These are phyloP conservation scores for Alnus glutinosa DNA, from an alignment of 306 rosid species.

Conservation along the genomic window DNA sequence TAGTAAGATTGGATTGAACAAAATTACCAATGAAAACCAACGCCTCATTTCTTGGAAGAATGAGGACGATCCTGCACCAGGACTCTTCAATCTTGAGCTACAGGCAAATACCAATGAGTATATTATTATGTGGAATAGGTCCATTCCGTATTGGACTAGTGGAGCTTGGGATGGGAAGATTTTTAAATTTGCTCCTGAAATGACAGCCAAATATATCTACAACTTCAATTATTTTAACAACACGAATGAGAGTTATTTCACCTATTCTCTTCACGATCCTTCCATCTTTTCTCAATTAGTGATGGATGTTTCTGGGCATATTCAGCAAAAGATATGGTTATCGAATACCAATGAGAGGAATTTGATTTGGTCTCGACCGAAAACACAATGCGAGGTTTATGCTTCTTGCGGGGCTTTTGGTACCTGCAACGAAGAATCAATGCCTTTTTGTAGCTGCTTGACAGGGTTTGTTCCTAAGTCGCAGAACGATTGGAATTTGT, in stretches of 20 bases:
- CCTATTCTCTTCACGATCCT: too few species aligned
- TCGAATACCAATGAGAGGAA: conserved; percentile 10
- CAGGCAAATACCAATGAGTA: conserved; percentile 26
- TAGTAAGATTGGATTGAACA: conserved; percentile 40
- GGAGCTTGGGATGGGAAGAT: conserved; percentile 26
- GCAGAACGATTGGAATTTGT: conserved; percentile 34
- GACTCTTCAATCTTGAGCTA: conserved; percentile 49
- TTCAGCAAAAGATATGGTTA: conserved; percentile 16
- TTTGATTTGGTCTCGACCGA: conserved; percentile 43
- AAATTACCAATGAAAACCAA: conserved; percentile 28
- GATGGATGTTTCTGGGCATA: too few species aligned
- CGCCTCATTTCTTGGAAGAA: conserved; percentile 70
- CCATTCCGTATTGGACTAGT: conserved; percentile 47
- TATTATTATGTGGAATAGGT: conserved; percentile 14
- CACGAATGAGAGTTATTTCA: too few species aligned
- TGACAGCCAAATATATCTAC: too few species aligned
- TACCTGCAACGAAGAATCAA: conserved; percentile 29
- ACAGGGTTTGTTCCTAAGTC: conserved; percentile 46
- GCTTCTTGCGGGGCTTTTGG: conserved; percentile 37
- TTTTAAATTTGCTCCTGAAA: too few species aligned
- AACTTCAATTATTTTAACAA: too few species aligned
- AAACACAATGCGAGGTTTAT: conserved; percentile 43
- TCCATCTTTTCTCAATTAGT: too few species aligned
- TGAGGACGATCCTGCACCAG: conserved; percentile 36
- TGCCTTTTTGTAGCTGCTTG: conserved; percentile 28